Base-by-base conservation (phyloP, 176 grass and related monocot genomes). In the Raddia distichophylla region DNA sequence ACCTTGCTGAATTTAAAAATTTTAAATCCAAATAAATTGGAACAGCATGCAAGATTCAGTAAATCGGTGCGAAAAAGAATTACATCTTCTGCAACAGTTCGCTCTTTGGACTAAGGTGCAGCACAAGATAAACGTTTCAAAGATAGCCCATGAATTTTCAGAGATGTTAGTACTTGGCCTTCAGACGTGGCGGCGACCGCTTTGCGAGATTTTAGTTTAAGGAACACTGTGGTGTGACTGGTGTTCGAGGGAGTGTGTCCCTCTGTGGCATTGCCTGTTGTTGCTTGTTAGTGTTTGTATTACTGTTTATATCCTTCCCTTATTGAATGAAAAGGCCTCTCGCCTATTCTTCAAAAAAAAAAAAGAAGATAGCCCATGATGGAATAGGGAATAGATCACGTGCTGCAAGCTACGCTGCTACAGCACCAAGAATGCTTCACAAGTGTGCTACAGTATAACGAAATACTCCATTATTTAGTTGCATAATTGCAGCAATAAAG, bases 101-200 rank as follows among this genome's bases (percentile, higher is more conserved):
- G 4, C 15, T 50, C 16, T 35, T 54, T 49, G 12, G 8, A 17
- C 53, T 53, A 7, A 6, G 5, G 2, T 18, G 33, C 57, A 70
- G 15, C 63, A 71, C 44, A 54, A 77, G 66, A 7, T 18, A 83
- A 83, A 73, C 58, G 67, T 78, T 66, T 47, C 43, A 11, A 37
- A 17, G 47, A 3, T 62, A 17, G 52, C 14, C 27, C 27, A 27
- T 27, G 27, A 27, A n/a, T n/a, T n/a, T n/a, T n/a, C n/a, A n/a
- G n/a, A n/a, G n/a, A n/a, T n/a, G n/a, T n/a, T n/a, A n/a, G n/a
- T n/a, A n/a, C n/a, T n/a, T n/a, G n/a, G n/a, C n/a, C n/a, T n/a
- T n/a, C n/a, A n/a, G n/a, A n/a, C n/a, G n/a, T n/a, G n/a, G n/a
- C n/a, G n/a, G n/a, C n/a, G n/a, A n/a, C n/a, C n/a, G n/a, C n/a